Percentiles rank a stretch among this genome's conserved stretches.
Conservation (phyloP, 768 basidiomycete species). For the Tricholoma matsutake region DNA sequence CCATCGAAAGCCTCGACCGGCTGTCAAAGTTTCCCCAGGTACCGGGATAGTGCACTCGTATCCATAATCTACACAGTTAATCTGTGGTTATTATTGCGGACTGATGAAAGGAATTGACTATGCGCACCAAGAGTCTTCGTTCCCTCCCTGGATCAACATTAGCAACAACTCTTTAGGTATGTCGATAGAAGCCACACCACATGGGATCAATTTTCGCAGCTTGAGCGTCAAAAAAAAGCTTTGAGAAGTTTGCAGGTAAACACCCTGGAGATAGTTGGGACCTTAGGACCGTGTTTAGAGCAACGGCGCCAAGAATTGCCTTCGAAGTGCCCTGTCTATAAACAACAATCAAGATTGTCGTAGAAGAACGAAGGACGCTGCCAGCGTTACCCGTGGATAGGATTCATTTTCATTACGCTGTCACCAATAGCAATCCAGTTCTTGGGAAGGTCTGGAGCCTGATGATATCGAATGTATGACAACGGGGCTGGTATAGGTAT, state of each 20-base stretch:
- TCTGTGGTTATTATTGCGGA: background rate
- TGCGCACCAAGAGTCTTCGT: background rate
- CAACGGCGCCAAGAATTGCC: background rate
- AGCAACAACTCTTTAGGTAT: background rate
- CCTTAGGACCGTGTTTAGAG: background rate
- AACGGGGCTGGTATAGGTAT: conserved; percentile 21
- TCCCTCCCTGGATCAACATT: background rate
- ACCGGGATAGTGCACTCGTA: background rate
- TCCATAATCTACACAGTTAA: background rate
- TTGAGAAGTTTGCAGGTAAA: background rate
- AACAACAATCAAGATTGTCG: background rate
- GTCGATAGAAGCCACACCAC: background rate
- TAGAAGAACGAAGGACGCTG: background rate
- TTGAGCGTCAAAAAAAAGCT: background rate
- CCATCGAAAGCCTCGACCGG: background rate
- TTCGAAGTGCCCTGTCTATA: background rate
- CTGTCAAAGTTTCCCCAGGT: background rate
- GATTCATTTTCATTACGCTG: conserved; percentile 25
- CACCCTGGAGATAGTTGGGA: too few species aligned
- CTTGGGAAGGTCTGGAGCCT: conserved; percentile 21
- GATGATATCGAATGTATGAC: conserved; percentile 25
- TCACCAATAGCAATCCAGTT: conserved; percentile 37
- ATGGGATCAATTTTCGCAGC: background rate
- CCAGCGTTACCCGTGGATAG: conserved; percentile 5
- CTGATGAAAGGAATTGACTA: background rate